phyloP scores from a whole-genome alignment of 495 filamentous ascomycete species.

The Hypoxylon fragiforme region DNA sequence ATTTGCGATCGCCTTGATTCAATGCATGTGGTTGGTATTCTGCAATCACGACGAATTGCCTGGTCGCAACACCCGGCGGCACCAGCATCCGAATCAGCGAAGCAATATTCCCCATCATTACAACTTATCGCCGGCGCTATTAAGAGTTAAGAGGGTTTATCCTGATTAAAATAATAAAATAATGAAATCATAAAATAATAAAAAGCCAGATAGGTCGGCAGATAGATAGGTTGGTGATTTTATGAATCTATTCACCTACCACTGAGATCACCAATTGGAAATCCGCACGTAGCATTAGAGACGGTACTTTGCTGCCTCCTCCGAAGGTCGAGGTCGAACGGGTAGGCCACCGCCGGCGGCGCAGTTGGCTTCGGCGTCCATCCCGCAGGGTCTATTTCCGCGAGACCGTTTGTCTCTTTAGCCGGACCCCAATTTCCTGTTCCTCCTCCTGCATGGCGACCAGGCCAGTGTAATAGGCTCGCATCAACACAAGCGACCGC shows the following conservation, averaged over 20 bases:
- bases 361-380: slow-evolving; percentile 41
- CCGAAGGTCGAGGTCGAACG: slow-evolving; percentile 31
- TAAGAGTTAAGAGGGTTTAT: slow-evolving; percentile 20
- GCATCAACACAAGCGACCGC: slow-evolving; percentile 35
- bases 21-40: slow-evolving; percentile 35
- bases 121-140: slow-evolving; percentile 35
- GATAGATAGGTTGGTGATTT: too few relatives aligned
- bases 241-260: slow-evolving; percentile 24
- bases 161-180: background rate
- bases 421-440: slow-evolving; percentile 37
- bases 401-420: slow-evolving; percentile 16
- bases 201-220: too few relatives aligned
- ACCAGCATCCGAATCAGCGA: background rate
- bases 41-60: slow-evolving; percentile 29
- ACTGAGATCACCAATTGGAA: slow-evolving; percentile 19
- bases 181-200: too few relatives aligned
- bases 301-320: slow-evolving; percentile 19
- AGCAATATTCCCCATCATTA: slow-evolving; percentile 25
- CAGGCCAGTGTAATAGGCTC: slow-evolving; percentile 20
- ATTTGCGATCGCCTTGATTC: slow-evolving; percentile 21
- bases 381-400: slow-evolving; percentile 29
- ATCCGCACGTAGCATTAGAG: slow-evolving; percentile 30
- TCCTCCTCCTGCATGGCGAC: slow-evolving; percentile 20
- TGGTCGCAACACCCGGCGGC: slow-evolving; percentile 34
- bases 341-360: slow-evolving; percentile 29